These are phyloP conservation scores for Trichothecium roseum DNA, from an alignment of 2,329 filamentous ascomycete species.

Conservation along the genomic window DNA sequence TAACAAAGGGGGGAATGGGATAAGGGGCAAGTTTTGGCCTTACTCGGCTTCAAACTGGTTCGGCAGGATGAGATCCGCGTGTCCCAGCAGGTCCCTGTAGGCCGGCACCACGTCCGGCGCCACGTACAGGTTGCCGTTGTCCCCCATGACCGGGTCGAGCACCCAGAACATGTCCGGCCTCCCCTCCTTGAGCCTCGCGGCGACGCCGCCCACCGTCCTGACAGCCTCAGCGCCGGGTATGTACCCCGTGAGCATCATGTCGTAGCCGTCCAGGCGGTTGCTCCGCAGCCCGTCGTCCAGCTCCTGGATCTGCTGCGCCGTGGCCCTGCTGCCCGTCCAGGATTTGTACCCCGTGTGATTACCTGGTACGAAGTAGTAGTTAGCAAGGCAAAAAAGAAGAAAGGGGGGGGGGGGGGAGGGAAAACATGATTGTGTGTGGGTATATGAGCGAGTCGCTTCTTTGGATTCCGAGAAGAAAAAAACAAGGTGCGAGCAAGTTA, in stretches of 20 bases:
- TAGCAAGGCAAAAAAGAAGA: too few species aligned
- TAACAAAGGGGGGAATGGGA: background rate
- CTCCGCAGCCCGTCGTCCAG: slow-evolving; percentile 78
- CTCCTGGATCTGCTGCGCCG: slow-evolving; percentile 71
- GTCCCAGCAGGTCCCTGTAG: slow-evolving; percentile 67
- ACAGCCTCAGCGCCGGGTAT: slow-evolving; percentile 81
- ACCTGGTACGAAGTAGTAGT: slow-evolving; percentile 38
- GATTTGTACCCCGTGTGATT: slow-evolving; percentile 93
- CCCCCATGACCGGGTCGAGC: slow-evolving; percentile 95
- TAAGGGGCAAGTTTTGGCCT: slow-evolving; percentile 18
- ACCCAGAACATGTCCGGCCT: slow-evolving; percentile 82
- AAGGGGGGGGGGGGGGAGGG: background rate
- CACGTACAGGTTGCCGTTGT: slow-evolving; percentile 87
- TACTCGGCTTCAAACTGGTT: slow-evolving; percentile 98
- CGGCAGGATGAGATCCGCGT: slow-evolving; percentile 85
- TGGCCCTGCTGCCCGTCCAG: slow-evolving; percentile 73
- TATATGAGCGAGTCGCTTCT: too few species aligned
- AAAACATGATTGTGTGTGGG: too few species aligned
- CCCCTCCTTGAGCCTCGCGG: slow-evolving; percentile 63
- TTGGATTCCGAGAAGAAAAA: too few species aligned
- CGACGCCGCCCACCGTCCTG: slow-evolving; percentile 75
- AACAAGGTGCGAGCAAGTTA: too few species aligned
- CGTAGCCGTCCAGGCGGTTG: slow-evolving; percentile 78
- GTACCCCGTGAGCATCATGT: slow-evolving; percentile 92
- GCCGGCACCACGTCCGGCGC: slow-evolving; percentile 83